phyloP scores from a whole-genome alignment of 257 asterid species.

The Petunia axillaris region DNA sequence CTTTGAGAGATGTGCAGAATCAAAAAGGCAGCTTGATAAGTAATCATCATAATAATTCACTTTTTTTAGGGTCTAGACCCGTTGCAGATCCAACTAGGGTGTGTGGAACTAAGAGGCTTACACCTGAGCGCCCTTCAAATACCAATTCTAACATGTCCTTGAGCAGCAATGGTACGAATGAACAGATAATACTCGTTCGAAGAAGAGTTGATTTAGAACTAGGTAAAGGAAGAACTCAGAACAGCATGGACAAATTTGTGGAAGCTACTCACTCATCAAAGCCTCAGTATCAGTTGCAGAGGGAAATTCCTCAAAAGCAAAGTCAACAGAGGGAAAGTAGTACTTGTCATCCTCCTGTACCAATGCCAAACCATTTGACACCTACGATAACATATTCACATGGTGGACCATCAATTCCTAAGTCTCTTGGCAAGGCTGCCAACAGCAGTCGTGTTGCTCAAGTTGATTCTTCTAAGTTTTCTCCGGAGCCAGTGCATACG shows the following conservation, averaged over 20 bases:
- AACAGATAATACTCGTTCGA: conserved; percentile 79
- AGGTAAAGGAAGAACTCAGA: conserved; percentile 71
- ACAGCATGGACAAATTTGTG: conserved; percentile 49
- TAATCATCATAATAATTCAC: conserved; percentile 53
- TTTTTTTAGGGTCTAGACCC: conserved; percentile 50
- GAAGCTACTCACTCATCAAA: conserved; percentile 46
- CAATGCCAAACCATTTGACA: conserved; percentile 41
- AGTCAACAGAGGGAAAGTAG: conserved; percentile 45
- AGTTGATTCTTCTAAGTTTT: conserved; percentile 44
- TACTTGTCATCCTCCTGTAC: conserved; percentile 40
- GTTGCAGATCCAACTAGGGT: conserved; percentile 62
- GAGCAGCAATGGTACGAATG: conserved; percentile 58
- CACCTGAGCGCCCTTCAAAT: conserved; percentile 75
- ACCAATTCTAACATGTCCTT: conserved; percentile 53
- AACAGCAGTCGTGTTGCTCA: conserved; percentile 43
- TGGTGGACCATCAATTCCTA: conserved; percentile 53
- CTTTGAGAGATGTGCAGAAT: conserved; percentile 88
- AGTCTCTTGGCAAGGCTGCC: conserved; percentile 50
- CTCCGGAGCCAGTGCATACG: conserved; percentile 48
- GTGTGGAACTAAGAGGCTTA: conserved; percentile 74
- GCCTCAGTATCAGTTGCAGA: conserved; percentile 43
- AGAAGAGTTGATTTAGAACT: conserved; percentile 91
- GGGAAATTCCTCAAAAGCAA: conserved; percentile 49
- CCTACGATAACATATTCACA: conserved; percentile 45
- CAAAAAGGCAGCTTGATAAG: conserved; percentile 50